phyloP scores from a whole-genome alignment of 108 stramenopile species.

The Nannochloropsis oceanica region DNA sequence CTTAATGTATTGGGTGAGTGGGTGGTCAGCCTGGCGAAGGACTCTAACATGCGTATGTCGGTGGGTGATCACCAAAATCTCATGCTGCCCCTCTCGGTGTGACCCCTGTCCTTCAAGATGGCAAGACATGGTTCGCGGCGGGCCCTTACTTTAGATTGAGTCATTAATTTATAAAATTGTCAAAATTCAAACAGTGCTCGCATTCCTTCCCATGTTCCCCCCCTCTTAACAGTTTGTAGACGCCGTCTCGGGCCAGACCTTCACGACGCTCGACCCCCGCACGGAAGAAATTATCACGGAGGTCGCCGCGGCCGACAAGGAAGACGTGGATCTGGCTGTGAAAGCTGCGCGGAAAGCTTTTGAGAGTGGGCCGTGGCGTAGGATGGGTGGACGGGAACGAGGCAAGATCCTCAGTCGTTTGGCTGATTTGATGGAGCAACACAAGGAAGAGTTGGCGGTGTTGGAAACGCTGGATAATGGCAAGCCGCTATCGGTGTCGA shows the following conservation, averaged over 20 bases:
- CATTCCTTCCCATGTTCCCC: too few relatives aligned
- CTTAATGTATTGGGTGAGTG: not conserved
- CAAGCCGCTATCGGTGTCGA: slow-evolving; percentile 33
- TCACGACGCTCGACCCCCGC: slow-evolving; percentile 7
- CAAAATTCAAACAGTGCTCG: too few relatives aligned
- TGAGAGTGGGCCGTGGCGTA: slow-evolving; percentile 8
- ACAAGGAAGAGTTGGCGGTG: slow-evolving; percentile 14
- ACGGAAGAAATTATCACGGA: slow-evolving; percentile 12
- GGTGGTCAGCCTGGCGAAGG: too few relatives aligned
- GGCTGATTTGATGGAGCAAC: slow-evolving; percentile 24
- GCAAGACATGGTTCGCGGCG: too few relatives aligned
- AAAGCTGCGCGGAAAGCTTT: slow-evolving; percentile 15
- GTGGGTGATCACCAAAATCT: too few relatives aligned
- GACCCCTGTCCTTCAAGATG: too few relatives aligned
- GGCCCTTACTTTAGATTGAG: too few relatives aligned
- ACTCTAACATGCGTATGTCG: too few relatives aligned
- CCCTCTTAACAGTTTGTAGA: not conserved
- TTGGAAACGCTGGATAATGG: slow-evolving; percentile 50
- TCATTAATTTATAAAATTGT: too few relatives aligned
- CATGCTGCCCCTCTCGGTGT: too few relatives aligned
- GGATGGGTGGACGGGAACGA: not conserved
- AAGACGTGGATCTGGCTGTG: slow-evolving; percentile 21
- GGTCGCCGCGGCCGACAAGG: slow-evolving; percentile 9
- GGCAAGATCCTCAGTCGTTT: not conserved
- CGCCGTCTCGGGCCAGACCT: not conserved